Evolutionary conservation across 371 early-diverging fungal genomes (phyloP), one percentile per base, ranked within the genome.

Genomic region (Blastocladiella emersonii): DNA sequence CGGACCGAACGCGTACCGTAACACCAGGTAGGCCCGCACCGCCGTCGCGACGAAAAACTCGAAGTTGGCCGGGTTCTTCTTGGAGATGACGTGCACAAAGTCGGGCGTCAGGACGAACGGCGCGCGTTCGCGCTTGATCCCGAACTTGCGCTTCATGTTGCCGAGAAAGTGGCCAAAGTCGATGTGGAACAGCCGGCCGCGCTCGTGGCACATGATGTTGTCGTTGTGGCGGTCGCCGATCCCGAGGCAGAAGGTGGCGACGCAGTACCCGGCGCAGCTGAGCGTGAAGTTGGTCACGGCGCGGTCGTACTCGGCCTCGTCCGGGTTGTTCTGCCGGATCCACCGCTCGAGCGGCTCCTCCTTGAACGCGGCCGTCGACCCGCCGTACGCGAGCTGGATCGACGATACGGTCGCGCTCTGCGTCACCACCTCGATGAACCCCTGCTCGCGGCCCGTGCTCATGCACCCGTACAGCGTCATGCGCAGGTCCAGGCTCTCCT

Each of bases 81-180:
- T 68, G 23, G 27, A n/a, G 2, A 67, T 67, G 21, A 67, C 65
- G 21, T 68, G 44, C 10, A 67, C 37, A 37, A 67, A 67, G 51
- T 67, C 67, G 17, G 67, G 67, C 25, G 67, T 67, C 41, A 67
- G 51, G 19, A 67, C 67, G 68, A 67, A 67, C 23, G 67, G 67
- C 30, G 68, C 68, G n/a, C 66, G 36, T 30, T 67, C 67, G 30
- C 67, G 57, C 36, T 68, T 68, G 32, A 67, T 68, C n/a, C 67
- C 67, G 44, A 67, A 67, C 43, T 67, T 67, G 10, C 63, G 25
- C 62, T 67, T 67, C 21, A 62, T 67, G 27, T 67, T 71, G 36
- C 73, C 73, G 32, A 72, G 61, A 62, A 72, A 65, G 48, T 72
- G 70, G 30, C 70, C 66, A 64, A 67, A 73, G 67, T 73, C 73